phyloP scores from a whole-genome alignment of 169 alveolate genomes.

The Cryptosporidium tyzzeri region DNA sequence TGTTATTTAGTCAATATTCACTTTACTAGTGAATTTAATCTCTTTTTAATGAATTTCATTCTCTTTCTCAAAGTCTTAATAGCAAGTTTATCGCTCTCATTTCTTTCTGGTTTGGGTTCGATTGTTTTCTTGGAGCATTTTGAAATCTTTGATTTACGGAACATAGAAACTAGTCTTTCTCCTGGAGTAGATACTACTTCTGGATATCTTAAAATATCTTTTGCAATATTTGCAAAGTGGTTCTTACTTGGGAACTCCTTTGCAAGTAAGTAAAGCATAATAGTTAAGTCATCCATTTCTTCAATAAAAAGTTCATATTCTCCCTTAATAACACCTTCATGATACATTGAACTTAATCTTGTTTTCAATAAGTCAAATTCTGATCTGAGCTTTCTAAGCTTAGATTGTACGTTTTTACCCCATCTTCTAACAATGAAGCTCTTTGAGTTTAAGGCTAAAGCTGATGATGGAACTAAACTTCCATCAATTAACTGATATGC shows the following conservation, averaged over 20 bases:
- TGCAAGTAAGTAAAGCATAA: slow-evolving; percentile 45
- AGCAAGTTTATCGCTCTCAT: neutral
- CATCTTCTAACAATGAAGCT: slow-evolving; percentile 65
- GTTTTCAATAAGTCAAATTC: slow-evolving; percentile 16
- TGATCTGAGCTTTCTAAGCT: slow-evolving; percentile 3
- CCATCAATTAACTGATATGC: slow-evolving; percentile 43
- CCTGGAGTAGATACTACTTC: slow-evolving; percentile 67
- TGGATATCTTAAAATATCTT: slow-evolving; percentile 60
- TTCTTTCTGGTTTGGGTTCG: neutral
- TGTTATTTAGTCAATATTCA: neutral
- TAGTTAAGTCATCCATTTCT: slow-evolving; percentile 66
- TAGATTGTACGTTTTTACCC: slow-evolving; percentile 31
- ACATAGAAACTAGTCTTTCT: slow-evolving; percentile 26
- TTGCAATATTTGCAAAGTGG: slow-evolving; percentile 11
- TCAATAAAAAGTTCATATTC: slow-evolving; percentile 44
- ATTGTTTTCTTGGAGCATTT: neutral
- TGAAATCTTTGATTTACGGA: slow-evolving; percentile 12
- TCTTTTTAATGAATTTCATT: slow-evolving; percentile 42
- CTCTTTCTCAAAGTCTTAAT: slow-evolving; percentile 34
- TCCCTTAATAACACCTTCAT: slow-evolving; percentile 41
- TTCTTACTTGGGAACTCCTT: slow-evolving; percentile 40
- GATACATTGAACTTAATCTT: slow-evolving; percentile 53
- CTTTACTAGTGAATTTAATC: slow-evolving; percentile 2
- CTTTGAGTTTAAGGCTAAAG: slow-evolving; percentile 32
- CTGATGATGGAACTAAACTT: slow-evolving; percentile 38